Conservation (phyloP, 371 early-diverging fungal species). For the Circinella umbellata region DNA sequence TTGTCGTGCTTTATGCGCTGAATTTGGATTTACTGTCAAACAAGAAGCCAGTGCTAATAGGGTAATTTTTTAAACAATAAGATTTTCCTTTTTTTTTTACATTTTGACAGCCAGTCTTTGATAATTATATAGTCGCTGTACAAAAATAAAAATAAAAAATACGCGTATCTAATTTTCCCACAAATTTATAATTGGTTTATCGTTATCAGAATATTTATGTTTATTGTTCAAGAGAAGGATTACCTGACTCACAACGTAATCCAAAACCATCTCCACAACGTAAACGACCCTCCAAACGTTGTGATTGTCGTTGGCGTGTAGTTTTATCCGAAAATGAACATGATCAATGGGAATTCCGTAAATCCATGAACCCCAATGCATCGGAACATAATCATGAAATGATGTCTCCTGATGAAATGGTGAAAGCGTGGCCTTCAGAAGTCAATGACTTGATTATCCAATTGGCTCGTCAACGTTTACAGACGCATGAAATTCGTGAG, state of each 20-base stretch:
- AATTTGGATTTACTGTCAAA: constrained; percentile 46
- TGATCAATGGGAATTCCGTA: constrained; percentile 56
- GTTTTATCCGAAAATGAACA: constrained; percentile 54
- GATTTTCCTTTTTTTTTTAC: not conserved
- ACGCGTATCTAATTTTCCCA: not conserved
- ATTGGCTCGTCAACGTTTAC: constrained; percentile 42
- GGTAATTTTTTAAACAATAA: constrained; percentile 28
- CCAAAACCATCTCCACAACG: constrained; percentile 54
- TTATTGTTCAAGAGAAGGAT: constrained; percentile 64
- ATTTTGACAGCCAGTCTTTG: constrained; percentile 6
- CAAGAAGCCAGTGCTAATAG: constrained; percentile 43
- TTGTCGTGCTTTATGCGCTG: constrained; percentile 39
- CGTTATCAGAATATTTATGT: constrained; percentile 46
- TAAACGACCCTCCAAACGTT: constrained; percentile 57
- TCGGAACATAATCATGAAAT: constrained; percentile 63
- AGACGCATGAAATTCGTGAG: constrained; percentile 63
- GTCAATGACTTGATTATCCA: constrained; percentile 51
- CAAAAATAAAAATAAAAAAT: no score
- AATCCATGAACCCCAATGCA: constrained; percentile 59
- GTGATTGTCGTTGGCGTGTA: constrained; percentile 65
- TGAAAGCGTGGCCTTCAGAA: constrained; percentile 54
- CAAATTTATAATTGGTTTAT: not conserved
- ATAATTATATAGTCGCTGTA: no score
- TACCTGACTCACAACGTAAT: constrained; percentile 56
- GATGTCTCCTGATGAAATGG: constrained; percentile 53